Conservation (phyloP, 352 stramenopile genomes). For the Hyaloperonospora arabidopsidis region DNA sequence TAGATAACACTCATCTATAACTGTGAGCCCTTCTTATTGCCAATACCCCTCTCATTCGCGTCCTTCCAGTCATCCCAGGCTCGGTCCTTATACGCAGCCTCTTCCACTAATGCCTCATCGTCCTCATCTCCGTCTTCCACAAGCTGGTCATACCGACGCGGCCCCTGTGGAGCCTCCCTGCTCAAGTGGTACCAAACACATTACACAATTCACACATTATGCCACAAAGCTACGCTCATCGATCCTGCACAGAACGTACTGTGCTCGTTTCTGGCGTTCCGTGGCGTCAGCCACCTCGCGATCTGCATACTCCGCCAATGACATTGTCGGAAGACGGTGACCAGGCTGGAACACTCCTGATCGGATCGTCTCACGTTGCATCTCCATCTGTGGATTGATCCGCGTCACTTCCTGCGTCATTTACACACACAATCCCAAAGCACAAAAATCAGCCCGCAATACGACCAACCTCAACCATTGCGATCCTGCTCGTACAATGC, state of each 20-base stretch:
- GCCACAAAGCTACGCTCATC: slow-evolving; percentile 2
- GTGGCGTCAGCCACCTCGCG: slow-evolving; percentile 82
- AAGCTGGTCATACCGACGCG: slow-evolving; percentile 90
- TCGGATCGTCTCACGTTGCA: slow-evolving; percentile 80
- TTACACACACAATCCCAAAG: slow-evolving; percentile 4
- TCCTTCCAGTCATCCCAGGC: slow-evolving; percentile 97
- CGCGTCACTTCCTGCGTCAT: slow-evolving; percentile 61
- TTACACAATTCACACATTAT: slow-evolving; percentile 1
- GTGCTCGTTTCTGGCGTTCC: slow-evolving; percentile 73
- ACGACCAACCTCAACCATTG: background rate
- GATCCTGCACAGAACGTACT: slow-evolving; percentile 28
- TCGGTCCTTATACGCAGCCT: slow-evolving; percentile 89
- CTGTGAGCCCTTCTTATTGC: slow-evolving; percentile 94
- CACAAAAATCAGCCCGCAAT: slow-evolving; percentile 1
- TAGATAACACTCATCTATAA: slow-evolving; percentile 50
- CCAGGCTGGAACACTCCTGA: slow-evolving; percentile 90
- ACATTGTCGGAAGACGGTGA: slow-evolving; percentile 95
- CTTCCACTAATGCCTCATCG: slow-evolving; percentile 86
- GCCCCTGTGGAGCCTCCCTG: slow-evolving; percentile 49
- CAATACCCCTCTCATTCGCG: slow-evolving; percentile 90
- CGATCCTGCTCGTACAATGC: slow-evolving; percentile 49
- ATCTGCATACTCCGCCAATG: slow-evolving; percentile 89
- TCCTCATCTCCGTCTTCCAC: slow-evolving; percentile 93
- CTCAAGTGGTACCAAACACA: slow-evolving; percentile 2
- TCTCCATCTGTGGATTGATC: slow-evolving; percentile 82